phyloP scores from a whole-genome alignment of 1,284 basidiomycete species.

The Trametes polyzona region DNA sequence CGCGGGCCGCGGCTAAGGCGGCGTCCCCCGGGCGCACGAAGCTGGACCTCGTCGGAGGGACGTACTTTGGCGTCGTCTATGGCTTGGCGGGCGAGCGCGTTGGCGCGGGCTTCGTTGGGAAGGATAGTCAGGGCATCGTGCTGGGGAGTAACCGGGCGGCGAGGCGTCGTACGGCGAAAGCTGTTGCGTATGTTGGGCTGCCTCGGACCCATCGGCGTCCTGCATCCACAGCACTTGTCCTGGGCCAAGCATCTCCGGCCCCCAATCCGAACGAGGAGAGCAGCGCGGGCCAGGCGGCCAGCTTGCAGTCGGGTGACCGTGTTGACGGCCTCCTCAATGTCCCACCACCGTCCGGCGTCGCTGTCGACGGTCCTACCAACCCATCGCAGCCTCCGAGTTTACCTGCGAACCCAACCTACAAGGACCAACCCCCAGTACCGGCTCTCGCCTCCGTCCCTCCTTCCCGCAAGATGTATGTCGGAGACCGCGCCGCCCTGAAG shows the following conservation, averaged over 20 bases:
- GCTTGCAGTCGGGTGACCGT: too few species aligned
- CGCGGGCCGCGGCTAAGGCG: neutral
- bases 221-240: neutral
- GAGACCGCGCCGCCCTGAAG: slow-evolving; percentile 13
- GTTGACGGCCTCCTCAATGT: too few species aligned
- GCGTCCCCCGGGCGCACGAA: too few species aligned
- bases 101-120: slow-evolving; percentile 26
- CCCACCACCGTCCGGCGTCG: too few species aligned
- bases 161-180: neutral
- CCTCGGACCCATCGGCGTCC: neutral
- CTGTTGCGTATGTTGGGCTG: slow-evolving; percentile 17
- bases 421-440: neutral
- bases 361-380: too few species aligned
- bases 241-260: neutral
- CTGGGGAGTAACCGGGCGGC: neutral
- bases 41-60: slow-evolving; percentile 13
- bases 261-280: neutral
- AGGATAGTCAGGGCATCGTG: slow-evolving; percentile 15
- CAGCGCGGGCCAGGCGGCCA: too few species aligned
- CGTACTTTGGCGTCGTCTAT: slow-evolving; percentile 29
- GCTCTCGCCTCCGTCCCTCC: too few species aligned
- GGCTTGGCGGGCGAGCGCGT: slow-evolving; percentile 25
- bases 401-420: neutral
- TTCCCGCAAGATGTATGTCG: slow-evolving; percentile 14
- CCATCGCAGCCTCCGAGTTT: neutral